Evolutionary conservation across 805 yeast species (phyloP), one percentile per base, ranked within the genome.

Genomic region (Metschnikowia peoriensis): DNA sequence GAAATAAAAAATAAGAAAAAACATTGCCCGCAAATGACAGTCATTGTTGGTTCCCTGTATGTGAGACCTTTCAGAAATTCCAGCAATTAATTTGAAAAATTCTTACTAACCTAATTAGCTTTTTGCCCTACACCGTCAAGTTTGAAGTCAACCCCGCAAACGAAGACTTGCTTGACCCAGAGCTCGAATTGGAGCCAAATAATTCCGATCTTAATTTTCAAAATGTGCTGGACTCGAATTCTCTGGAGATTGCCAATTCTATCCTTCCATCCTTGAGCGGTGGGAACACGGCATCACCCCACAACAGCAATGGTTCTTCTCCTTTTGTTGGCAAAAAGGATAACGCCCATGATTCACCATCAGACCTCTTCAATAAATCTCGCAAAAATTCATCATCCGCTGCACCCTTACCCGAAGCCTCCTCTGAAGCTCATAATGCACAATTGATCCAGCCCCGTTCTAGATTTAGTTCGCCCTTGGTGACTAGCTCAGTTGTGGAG

Each of bases 101-200:
- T n/a, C n/a, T 16, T 61, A 63, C 65, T 64, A 60, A 32, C 35
- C 10, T 10, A 9, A 12, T 10, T 53, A 81, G 87, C 45, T 86
- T 86, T 60, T 72, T 87, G 44, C 94, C 94, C 1, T 83, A 83
- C 61, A 84, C 90, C 4, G 90, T 86, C n/a, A 88, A 86, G 57
- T 81, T 81, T 57, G 82, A 81, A 56, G 78, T 81, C 34, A 48
- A 38, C 38, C 49, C 48, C 12, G 49, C 49, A 11, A 55, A 56
- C 15, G 57, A 54, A n/a, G 41, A 44, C 35, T 39, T 49, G 39
- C 47, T 52, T 28, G 49, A 40, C 46, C 41, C 52, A 28, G 49
- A 51, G 38, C 50, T 47, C 53, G 41, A 42, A 27, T 28, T 51
- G 27, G 53, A 41, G 17, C 47, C 48, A 28, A 34, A 29, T 27